Base-by-base conservation (phyloP, 306 rosid species). In the Coriaria nepalensis region DNA sequence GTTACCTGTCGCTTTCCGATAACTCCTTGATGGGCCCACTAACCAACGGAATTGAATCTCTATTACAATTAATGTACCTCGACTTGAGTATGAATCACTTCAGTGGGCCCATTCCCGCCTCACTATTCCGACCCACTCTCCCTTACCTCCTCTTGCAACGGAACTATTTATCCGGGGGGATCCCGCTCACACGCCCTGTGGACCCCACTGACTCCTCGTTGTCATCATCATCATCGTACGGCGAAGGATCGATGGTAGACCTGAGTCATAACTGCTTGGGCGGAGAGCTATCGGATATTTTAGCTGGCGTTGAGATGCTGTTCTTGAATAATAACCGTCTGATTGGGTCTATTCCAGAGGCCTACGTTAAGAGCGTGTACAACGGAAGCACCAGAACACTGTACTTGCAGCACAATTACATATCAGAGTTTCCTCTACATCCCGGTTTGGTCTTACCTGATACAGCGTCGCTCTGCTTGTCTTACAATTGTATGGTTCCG, bases 351-450 rank as follows among this genome's bases (percentile, higher is more conserved):
- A 83, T 84, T 4, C 94, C 94, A 35, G 63, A 49, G 67, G 86
- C 33, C 71, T 80, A 77, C 32, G 70, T 78, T 15, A 73, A 72
- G 61, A 68, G 81, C 68, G 63, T 77, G 59, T 65, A 60, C 65
- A 12, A 62, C 51, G 92, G 94, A 0, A 60, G 44, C 63, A 80
- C 92, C 55, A 74, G 58, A 69, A 80, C 83, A 7, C 11, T 84
- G 40, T 84, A 84, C 52, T 61, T 84, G 44, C 94, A 84, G 49
- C 92, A 84, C 56, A 84, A 84, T 43, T 84, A 49, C 66, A 52
- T 84, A 6, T 72, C 75, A 0, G 64, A 63, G 37, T 65, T 80
- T 13, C 57, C 70, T 5, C 2, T 73, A 32, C 49, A 52, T 4
- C 12, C n/a, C 8, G 70, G 70, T 8, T 4, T 45, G 10, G 64